Base-by-base conservation (phyloP, 768 basidiomycete species). In the Rhodosporidiobolus sp. region DNA sequence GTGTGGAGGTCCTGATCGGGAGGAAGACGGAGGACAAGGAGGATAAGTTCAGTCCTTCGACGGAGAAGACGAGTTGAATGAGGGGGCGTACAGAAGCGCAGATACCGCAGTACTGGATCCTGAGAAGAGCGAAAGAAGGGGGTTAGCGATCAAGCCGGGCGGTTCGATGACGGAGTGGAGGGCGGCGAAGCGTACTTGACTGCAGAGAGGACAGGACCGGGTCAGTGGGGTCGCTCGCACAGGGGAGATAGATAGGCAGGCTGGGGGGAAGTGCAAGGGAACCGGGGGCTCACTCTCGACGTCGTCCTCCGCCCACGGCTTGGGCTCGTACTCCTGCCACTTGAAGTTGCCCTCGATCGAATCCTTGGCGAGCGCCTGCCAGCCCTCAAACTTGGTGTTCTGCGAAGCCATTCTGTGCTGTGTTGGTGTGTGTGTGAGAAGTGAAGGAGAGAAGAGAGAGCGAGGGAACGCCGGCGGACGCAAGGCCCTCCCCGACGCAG, bases 281-380 rank as follows among this genome's bases (percentile, higher is more conserved):
- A 45, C 26, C 24, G 43, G 26, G 28, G 45, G n/a, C 62, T 49
- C 52, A 70, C 20, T 83, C 64, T 88, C 87, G 63, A 88, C 81
- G 75, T 89, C 87, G 72, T 84, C 82, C 34, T 86, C 84, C 7
- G 82, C 83, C 69, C 83, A 83, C 12, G 78, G 79, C 80, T 88
- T 88, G 24, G 87, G 86, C 75, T 85, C 77, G 80, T 85, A 86
- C 49, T 79, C 78, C 71, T 81, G 43, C 64, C 65, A 45, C 35
- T 52, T 35, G 50, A 74, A 35, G 14, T 69, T 64, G 30, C 73
- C 73, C 65, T 74, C 38, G 55, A 72, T 65, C 24, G 59, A 66
- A 52, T 75, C 61, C 60, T 53, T 53, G 54, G 26, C 49, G 32
- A 59, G 48, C 1, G 66, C 63, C 8, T 20, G 43, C 74, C 74